Evolutionary conservation across 805 yeast genomes (phyloP).

Genomic region (Monosporozyma servazzii): DNA sequence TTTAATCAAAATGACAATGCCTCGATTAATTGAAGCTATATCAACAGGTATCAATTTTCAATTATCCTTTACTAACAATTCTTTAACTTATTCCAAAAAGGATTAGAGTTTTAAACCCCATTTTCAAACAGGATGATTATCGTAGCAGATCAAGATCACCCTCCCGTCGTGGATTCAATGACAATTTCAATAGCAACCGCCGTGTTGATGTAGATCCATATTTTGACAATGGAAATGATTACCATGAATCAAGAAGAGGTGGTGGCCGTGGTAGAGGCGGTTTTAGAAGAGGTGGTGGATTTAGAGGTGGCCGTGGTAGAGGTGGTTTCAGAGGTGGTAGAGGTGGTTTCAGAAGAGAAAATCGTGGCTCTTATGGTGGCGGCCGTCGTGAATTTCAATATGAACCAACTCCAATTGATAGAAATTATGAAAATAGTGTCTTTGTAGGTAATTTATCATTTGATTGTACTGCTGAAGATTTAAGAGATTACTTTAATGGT

Average conservation of each 20-base stretch:
- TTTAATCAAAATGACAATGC: too few relatives aligned
- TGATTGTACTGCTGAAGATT: conserved; percentile 47
- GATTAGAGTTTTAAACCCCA: not conserved
- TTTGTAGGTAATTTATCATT: conserved; percentile 70
- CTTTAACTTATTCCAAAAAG: not conserved
- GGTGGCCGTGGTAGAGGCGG: conserved; percentile 26
- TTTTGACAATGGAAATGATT: conserved; percentile 19
- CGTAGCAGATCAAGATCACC: conserved; percentile 20
- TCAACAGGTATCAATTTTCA: not conserved
- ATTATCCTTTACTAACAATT: not conserved
- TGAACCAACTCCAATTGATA: conserved; percentile 21
- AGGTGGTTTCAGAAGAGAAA: conserved; percentile 3
- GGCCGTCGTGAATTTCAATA: not conserved
- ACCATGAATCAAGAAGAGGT: conserved; percentile 16
- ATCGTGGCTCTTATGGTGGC: conserved; percentile 1
- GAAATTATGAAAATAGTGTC: conserved; percentile 59
- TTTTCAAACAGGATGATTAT: conserved; percentile 1
- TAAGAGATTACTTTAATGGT: conserved; percentile 51
- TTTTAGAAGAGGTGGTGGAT: conserved; percentile 5
- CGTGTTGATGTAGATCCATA: conserved; percentile 18
- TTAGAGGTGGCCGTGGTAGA: conserved; percentile 9
- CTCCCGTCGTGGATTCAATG: conserved; percentile 16
- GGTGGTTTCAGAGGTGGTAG: conserved; percentile 14
- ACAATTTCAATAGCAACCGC: conserved; percentile 20
- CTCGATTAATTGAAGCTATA: too few relatives aligned